phyloP scores from a whole-genome alignment of 176 grass and related monocot species.

The Guadua angustifolia region DNA sequence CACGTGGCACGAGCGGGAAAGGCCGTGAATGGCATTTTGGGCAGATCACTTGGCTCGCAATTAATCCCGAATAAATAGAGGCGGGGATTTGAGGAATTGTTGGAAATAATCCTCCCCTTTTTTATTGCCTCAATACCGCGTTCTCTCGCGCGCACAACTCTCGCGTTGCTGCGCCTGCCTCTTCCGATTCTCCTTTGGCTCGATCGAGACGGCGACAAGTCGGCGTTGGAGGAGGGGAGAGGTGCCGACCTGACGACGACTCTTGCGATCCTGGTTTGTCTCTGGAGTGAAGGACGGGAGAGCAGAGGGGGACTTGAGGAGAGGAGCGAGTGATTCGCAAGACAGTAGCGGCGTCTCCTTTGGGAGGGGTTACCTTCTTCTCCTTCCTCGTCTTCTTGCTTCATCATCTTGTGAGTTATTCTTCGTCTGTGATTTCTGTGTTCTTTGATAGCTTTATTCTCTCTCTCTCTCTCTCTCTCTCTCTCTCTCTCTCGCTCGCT shows the following conservation, averaged over 20 bases:
- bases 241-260: not conserved
- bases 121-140: not conserved
- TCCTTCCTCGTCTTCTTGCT: not conserved
- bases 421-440: not conserved
- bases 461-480: not conserved
- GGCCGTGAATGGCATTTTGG: not conserved
- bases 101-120: not conserved
- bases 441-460: not conserved
- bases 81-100: not conserved
- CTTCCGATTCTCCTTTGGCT: not conserved
- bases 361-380: not conserved
- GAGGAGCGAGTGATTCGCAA: not conserved
- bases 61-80: constrained; percentile 8
- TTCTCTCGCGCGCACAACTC: not conserved
- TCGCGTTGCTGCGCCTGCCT: not conserved
- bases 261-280: not conserved
- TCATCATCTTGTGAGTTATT: not conserved
- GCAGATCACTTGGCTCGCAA: not conserved
- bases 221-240: not conserved
- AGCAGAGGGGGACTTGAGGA: not conserved
- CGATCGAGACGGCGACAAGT: not conserved
- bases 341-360: not conserved
- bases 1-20: not conserved
- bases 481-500: no score
- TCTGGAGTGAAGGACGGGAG: not conserved